A percentile compares a stretch with the other conserved stretches of the same genome.
Conservation (phyloP, 1,284 basidiomycete genomes). For the Neonothopanus nambi region DNA sequence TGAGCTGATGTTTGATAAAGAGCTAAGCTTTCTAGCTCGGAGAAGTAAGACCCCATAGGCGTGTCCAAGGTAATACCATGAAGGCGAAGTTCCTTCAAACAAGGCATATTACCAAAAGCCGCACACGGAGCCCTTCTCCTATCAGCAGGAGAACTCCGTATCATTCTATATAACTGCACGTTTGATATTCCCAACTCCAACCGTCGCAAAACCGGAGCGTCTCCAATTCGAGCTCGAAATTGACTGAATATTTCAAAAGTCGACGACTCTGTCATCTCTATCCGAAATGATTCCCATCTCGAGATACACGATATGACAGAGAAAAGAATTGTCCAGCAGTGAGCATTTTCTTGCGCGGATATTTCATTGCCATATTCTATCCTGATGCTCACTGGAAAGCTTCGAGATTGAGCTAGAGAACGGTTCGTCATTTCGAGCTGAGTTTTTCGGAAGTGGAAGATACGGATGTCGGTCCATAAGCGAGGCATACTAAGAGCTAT, state of each 20-base stretch:
- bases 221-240: not conserved
- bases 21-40: not conserved
- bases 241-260: too few relatives aligned
- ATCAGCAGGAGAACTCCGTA: not conserved
- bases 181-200: not conserved
- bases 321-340: constrained; percentile 6
- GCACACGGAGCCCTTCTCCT: not conserved
- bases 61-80: not conserved
- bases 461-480: constrained; percentile 6
- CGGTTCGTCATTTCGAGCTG: not conserved
- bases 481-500: not conserved
- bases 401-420: not conserved
- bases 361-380: not conserved
- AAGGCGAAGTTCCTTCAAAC: not conserved
- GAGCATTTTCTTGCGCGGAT: not conserved
- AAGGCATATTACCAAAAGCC: not conserved
- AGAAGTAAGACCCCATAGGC: not conserved
- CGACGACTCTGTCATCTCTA: too few relatives aligned
- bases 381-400: not conserved
- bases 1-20: not conserved
- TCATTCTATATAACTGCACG: not conserved
- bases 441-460: constrained; percentile 3
- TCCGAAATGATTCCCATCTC: constrained; percentile 1
- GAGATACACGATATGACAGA: not conserved
- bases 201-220: not conserved